These are phyloP conservation scores for Elsinoe necatrix DNA, from an alignment of 2,329 filamentous ascomycete genomes.

Conservation along the genomic window DNA sequence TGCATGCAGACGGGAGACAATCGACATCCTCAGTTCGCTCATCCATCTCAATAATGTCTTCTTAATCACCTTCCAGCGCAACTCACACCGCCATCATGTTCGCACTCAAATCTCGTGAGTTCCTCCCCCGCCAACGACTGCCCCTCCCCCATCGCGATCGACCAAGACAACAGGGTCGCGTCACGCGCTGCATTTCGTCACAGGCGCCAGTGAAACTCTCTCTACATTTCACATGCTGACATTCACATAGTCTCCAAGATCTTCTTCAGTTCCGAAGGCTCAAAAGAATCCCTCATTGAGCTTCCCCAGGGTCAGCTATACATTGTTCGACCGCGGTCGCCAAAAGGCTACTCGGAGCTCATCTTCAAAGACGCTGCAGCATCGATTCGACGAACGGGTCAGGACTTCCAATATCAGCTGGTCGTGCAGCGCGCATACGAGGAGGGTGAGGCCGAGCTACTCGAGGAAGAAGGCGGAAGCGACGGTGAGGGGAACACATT, in stretches of 20 bases:
- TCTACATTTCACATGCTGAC: slow-evolving; percentile 3
- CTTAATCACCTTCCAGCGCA: background rate
- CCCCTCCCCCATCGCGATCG: slow-evolving; percentile 13
- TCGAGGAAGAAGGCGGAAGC: slow-evolving; percentile 77
- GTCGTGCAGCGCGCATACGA: slow-evolving; percentile 95
- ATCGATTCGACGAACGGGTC: slow-evolving; percentile 82
- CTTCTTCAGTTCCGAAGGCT: slow-evolving; percentile 70
- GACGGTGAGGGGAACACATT: slow-evolving; percentile 51
- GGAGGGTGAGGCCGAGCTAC: slow-evolving; percentile 86
- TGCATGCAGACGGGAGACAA: background rate
- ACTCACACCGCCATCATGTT: slow-evolving; percentile 15
- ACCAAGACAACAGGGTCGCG: slow-evolving; percentile 14
- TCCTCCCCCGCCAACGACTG: slow-evolving; percentile 18
- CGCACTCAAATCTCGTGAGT: slow-evolving; percentile 19
- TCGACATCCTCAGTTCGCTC: background rate
- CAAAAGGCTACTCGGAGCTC: slow-evolving; percentile 96
- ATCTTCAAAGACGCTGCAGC: slow-evolving; percentile 94
- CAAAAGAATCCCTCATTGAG: slow-evolving; percentile 88
- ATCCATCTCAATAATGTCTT: background rate
- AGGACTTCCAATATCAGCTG: slow-evolving; percentile 95
- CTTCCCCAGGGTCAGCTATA: slow-evolving; percentile 94
- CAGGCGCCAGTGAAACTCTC: slow-evolving; percentile 10
- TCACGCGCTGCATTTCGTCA: slow-evolving; percentile 16
- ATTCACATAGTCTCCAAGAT: slow-evolving; percentile 51
- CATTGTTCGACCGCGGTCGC: slow-evolving; percentile 86